These are phyloP conservation scores for Lenzites betulinus DNA, from an alignment of 768 basidiomycete species.

Conservation along the genomic window DNA sequence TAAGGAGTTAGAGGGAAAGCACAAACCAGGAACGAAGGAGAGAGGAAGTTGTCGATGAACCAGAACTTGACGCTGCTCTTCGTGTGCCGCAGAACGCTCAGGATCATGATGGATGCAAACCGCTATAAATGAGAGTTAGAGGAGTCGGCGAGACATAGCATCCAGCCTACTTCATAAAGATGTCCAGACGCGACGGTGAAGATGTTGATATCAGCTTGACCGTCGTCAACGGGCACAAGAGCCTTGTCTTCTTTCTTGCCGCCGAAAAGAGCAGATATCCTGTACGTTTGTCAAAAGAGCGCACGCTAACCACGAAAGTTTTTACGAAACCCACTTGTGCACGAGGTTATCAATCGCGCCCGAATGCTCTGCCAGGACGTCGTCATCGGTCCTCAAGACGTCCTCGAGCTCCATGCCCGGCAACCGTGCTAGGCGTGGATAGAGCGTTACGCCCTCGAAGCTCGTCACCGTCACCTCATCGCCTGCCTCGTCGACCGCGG, in stretches of 20 bases:
- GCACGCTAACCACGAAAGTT: background rate
- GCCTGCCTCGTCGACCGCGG: constrained; percentile 64
- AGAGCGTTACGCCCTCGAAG: constrained; percentile 89
- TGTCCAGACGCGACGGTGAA: constrained; percentile 98
- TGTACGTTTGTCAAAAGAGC: constrained; percentile 17
- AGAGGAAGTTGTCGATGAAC: constrained; percentile 99
- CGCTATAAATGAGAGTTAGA: constrained; percentile 50
- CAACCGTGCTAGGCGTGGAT: constrained; percentile 70
- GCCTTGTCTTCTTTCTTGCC: constrained; percentile 16
- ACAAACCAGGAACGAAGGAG: constrained; percentile 90
- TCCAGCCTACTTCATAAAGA: constrained; percentile 79
- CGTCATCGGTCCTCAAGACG: constrained; percentile 58
- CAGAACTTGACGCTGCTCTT: constrained; percentile 97
- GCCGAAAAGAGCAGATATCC: constrained; percentile 31
- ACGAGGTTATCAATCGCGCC: constrained; percentile 51
- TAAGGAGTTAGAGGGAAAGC: background rate
- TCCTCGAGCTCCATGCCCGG: constrained; percentile 82
- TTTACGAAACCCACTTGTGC: constrained; percentile 51
- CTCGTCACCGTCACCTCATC: constrained; percentile 79
- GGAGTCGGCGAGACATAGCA: background rate
- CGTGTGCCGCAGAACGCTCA: constrained; percentile 93
- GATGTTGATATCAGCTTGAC: constrained; percentile 94
- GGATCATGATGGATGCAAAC: constrained; percentile 97
- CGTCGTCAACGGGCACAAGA: constrained; percentile 25
- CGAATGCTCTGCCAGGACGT: constrained; percentile 30